These are phyloP conservation scores for Zymoseptoria brevis DNA, from an alignment of 2,329 filamentous ascomycete species.

Conservation along the genomic window DNA sequence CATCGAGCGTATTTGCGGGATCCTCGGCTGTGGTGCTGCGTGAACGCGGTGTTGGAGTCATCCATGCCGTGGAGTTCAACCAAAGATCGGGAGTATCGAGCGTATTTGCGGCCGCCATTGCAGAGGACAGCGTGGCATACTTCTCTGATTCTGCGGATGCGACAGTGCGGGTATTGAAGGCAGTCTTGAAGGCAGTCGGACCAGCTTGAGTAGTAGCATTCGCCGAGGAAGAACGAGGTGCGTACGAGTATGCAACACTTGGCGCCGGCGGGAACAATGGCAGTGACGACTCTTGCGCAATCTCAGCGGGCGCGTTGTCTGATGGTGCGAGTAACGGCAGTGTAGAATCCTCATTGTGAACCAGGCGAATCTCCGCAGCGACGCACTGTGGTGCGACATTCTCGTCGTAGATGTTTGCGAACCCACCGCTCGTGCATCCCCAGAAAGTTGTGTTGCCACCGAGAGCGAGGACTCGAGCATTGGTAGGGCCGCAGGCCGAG, in stretches of 20 bases:
- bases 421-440: conserved; percentile 64
- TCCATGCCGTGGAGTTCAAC: neutral
- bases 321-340: neutral
- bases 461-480: conserved; percentile 60
- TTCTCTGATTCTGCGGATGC: neutral
- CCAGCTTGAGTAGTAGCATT: neutral
- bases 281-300: neutral
- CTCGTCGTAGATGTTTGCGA: conserved; percentile 74
- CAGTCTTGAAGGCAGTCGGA: neutral
- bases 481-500: conserved; percentile 48
- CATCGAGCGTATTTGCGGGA: neutral
- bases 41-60: neutral
- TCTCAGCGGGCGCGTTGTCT: neutral
- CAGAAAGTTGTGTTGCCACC: conserved; percentile 61
- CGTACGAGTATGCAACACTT: neutral
- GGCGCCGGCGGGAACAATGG: neutral
- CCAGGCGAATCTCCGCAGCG: neutral
- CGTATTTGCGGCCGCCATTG: neutral
- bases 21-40: neutral
- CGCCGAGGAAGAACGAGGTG: neutral
- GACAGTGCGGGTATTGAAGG: neutral
- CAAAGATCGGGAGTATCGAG: neutral
- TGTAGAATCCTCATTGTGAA: neutral
- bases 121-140: neutral
- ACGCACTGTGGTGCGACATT: neutral